Evolutionary conservation across 1,139 yeast genomes (phyloP), one percentile per base, ranked within the genome.

Genomic region (Starmera stellimalicola): DNA sequence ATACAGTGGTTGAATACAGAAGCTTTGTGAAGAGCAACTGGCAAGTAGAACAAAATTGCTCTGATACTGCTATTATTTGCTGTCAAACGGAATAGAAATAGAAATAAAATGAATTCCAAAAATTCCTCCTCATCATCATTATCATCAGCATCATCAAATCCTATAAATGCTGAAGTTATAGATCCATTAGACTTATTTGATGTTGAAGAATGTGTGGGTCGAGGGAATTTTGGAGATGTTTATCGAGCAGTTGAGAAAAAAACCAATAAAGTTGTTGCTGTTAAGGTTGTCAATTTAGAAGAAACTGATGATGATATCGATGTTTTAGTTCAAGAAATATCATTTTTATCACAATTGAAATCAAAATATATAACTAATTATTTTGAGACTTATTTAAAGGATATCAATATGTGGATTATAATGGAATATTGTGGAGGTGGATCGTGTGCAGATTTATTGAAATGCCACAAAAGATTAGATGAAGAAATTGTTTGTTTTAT

Each of bases 381-480:
- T 55, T 65, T 61, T 44, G 77, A 75, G 33, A 76, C 94, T 1
- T 73, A 76, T 48, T 57, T 77, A 9, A 62, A 65, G 33, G 83
- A 72, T 35, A 73, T 73, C 27, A 70, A 73, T 16, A 73, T 87
- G 77, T 85, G 88, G 77, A 82, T 87, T 33, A 80, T 82, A 5
- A 83, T 87, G 95, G 96, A 87, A 52, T 83, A 71, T 52, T 87
- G 96, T 57, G 94, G 88, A 10, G 95, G 94, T 16, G 94, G 95
- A 0, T 82, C 94, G 2, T 82, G 94, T 55, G 70, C 84, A 1
- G 95, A 85, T 49, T 63, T 87, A 41, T 50, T 80, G 24, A 72
- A 67, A 44, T 63, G 63, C 35, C 66, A 64, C 40, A 70, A 67
- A 34, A 62, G 57, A 29, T 55, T 84, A 29, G 63, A 63, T 16